Base-by-base conservation (phyloP, 345 rosid species). In the Pugionium cornutum region DNA sequence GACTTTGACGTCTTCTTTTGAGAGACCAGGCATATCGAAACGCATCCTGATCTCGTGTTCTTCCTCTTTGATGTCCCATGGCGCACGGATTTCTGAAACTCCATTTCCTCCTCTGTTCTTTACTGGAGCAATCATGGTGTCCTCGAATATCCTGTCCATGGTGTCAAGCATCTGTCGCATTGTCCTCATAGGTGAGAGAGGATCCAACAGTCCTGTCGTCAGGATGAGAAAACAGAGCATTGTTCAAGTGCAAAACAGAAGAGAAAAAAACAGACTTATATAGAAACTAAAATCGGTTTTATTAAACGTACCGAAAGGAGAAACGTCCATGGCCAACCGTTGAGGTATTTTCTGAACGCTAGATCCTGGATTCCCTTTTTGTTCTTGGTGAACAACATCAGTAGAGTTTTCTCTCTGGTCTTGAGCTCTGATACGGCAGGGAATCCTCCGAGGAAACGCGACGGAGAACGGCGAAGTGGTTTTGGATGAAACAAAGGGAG, bases 11-110 rank as follows among this genome's bases (percentile, higher is more conserved):
- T 91, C 92, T 36, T 87, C 95, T 83, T 80, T 89, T 2, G 82
- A 72, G 2, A 91, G 80, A 7, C 96, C 96, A 0, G 95, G 96
- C 95, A 92, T 73, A 83, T 89, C 96, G 9, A 87, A 87, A 62
- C 96, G 81, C 92, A 87, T 81, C 76, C 76, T 85, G 73, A 87
- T 78, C 78, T 87, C 96, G 1, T 77, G 50, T 45, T 89, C 95
- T 5, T 81, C 96, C 0, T 92, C 95, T n/a, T 82, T 83, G 36
- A 86, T 81, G 58, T 91, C 98, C 95, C 98, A 91, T 0, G 96
- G 98, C 0, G 82, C 66, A 2, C 92, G 83, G 2, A 78, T 73
- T 10, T 74, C 89, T 2, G 77, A 37, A 30, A 10, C 72, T 36
- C 72, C 66, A 42, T 7, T 74, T 7, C 32, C 68, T 26, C 69